These are phyloP conservation scores for Leccinum boreale DNA, from an alignment of 768 basidiomycete species.

Conservation along the genomic window DNA sequence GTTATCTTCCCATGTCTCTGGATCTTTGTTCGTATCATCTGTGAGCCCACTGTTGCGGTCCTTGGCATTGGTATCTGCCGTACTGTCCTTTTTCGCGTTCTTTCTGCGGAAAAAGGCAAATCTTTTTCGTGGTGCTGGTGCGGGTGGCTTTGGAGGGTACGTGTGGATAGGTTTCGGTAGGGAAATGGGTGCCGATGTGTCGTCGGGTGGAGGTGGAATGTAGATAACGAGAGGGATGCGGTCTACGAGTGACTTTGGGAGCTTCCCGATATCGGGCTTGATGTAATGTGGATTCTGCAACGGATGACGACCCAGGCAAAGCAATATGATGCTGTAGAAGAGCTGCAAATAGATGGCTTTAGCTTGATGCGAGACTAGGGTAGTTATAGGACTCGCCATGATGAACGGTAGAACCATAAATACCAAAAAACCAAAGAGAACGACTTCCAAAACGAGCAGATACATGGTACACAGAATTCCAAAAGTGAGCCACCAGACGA, in stretches of 20 bases:
- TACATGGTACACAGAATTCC: conserved; percentile 79
- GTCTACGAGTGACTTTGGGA: conserved; percentile 69
- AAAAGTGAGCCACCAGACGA: conserved; percentile 86
- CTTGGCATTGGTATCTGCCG: conserved; percentile 13
- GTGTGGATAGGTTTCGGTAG: conserved; percentile 49
- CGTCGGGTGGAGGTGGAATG: conserved; percentile 74
- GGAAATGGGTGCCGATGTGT: conserved; percentile 34
- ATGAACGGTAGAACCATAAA: conserved; percentile 77
- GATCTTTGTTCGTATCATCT: conserved; percentile 24
- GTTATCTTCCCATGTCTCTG: conserved; percentile 67
- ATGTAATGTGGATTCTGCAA: conserved; percentile 70
- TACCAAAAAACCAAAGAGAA: conserved; percentile 71
- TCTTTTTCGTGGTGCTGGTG: conserved; percentile 36
- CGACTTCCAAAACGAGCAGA: conserved; percentile 66
- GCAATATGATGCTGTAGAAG: conserved; percentile 73
- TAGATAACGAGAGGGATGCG: conserved; percentile 82
- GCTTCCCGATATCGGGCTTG: conserved; percentile 74
- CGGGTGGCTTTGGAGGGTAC: conserved; percentile 58
- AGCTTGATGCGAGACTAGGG: conserved; percentile 1
- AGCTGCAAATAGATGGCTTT: conserved; percentile 40
- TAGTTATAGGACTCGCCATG: conserved; percentile 51
- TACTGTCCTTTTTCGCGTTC: conserved; percentile 22
- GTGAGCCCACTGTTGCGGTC: conserved; percentile 13
- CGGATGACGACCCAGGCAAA: conserved; percentile 79
- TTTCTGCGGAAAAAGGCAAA: conserved; percentile 50